Evolutionary conservation across 441 rosid species (phyloP).

Genomic region (Populus hybrid): DNA sequence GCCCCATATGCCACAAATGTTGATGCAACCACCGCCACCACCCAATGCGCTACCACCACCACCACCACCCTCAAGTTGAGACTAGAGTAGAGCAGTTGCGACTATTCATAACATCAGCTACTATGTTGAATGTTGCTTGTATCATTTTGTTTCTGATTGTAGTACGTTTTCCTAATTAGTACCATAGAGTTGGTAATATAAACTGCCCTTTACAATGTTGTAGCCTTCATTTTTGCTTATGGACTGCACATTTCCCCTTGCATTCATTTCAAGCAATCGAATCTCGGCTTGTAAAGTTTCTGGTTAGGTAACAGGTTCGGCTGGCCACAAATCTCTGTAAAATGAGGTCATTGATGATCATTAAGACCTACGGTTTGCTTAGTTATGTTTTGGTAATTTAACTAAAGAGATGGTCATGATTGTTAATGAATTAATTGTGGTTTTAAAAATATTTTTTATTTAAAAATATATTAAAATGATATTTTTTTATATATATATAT

Average conservation of each 20-base stretch:
- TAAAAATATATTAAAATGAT: too few relatives aligned
- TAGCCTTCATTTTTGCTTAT: background rate
- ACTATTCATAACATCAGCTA: background rate
- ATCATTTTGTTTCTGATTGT: background rate
- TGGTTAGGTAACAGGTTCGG: background rate
- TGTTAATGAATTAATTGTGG: too few relatives aligned
- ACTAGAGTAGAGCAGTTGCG: background rate
- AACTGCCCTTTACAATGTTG: background rate
- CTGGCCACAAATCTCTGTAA: background rate
- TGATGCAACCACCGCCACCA: constrained; percentile 68
- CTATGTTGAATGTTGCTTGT: background rate
- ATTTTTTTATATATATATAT: too few relatives aligned
- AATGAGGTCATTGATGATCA: background rate
- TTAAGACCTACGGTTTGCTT: background rate
- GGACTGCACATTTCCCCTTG: background rate
- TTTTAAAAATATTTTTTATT: too few relatives aligned
- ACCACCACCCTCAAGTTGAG: constrained; percentile 29
- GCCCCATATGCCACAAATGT: constrained; percentile 49
- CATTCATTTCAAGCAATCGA: background rate
- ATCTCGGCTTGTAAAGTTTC: background rate
- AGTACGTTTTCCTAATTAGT: background rate
- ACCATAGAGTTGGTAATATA: background rate
- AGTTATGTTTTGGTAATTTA: too few relatives aligned
- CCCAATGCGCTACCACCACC: constrained; percentile 34
- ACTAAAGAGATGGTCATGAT: background rate